A percentile compares a stretch with the other conserved stretches of the same genome.
phyloP scores from a whole-genome alignment of 2,329 filamentous ascomycete species.

The Gnomoniopsis smithogilvyi region DNA sequence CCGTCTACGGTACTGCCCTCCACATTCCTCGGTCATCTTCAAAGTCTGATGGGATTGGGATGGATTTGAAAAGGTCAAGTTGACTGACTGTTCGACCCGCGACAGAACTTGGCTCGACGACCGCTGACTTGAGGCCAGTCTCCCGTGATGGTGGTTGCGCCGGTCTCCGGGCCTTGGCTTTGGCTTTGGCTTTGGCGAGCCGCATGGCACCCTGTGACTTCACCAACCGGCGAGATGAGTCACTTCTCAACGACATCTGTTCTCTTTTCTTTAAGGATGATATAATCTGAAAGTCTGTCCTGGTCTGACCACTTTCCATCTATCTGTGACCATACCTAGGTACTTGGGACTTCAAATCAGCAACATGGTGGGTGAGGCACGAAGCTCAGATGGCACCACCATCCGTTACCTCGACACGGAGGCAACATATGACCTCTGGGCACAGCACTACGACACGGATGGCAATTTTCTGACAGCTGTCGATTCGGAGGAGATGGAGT shows the following conservation, averaged over 20 bases:
- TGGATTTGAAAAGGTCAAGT: no score
- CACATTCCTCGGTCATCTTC: no score
- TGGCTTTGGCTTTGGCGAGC: neutral
- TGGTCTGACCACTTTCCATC: neutral
- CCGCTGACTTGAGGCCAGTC: no score
- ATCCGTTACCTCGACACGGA: slow-evolving; percentile 27
- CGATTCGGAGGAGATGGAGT: slow-evolving; percentile 53
- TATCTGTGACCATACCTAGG: neutral
- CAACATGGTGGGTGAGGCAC: neutral
- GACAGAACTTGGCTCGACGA: no score
- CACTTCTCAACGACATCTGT: neutral
- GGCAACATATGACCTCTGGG: slow-evolving; percentile 32
- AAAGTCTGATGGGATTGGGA: no score
- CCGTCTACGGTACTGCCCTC: neutral
- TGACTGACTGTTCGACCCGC: no score
- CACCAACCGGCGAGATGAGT: neutral
- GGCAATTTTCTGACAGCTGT: slow-evolving; percentile 64
- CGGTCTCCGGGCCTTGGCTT: no score
- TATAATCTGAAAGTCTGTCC: neutral
- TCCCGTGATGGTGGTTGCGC: no score
- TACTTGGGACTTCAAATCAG: neutral
- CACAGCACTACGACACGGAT: slow-evolving; percentile 58
- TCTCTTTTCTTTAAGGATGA: neutral
- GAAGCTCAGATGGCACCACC: neutral
- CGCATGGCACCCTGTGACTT: neutral